These are phyloP conservation scores for Termitomyces sp. DNA, from an alignment of 768 basidiomycete species.

Conservation along the genomic window DNA sequence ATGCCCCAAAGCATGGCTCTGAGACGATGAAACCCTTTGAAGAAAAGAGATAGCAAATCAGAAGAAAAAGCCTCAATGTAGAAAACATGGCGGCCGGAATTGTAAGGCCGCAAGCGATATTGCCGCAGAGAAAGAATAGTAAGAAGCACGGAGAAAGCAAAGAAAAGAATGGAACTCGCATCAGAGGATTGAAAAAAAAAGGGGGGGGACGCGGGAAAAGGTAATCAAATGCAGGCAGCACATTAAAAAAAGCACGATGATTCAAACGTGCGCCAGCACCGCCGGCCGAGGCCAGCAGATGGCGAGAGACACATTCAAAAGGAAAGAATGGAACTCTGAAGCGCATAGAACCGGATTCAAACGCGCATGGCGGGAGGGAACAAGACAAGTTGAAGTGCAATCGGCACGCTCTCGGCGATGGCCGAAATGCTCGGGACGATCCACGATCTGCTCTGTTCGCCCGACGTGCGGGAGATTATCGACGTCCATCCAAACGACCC, in stretches of 20 bases:
- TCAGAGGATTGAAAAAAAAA: too few relatives aligned
- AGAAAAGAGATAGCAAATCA: background rate
- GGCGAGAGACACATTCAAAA: too few relatives aligned
- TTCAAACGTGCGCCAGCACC: background rate
- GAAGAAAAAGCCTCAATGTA: background rate
- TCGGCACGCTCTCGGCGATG: background rate
- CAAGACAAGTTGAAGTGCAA: background rate
- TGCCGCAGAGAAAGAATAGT: background rate
- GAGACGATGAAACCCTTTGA: background rate
- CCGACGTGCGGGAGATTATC: constrained; percentile 28
- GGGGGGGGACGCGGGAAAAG: background rate
- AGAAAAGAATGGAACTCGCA: background rate
- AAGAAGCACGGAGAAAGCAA: too few relatives aligned
- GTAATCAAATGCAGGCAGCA: too few relatives aligned
- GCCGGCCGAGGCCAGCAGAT: too few relatives aligned
- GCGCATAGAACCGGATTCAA: too few relatives aligned
- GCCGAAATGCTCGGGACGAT: background rate
- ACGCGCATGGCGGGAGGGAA: too few relatives aligned
- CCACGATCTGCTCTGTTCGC: background rate
- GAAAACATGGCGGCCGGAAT: background rate
- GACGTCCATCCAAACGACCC: constrained; percentile 39
- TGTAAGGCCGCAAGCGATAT: background rate
- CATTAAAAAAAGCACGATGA: too few relatives aligned
- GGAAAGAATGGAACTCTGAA: background rate
- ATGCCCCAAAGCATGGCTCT: background rate